Evolutionary conservation across 2,329 filamentous ascomycete genomes (phyloP).

Genomic region (Emericellopsis cladophorae): DNA sequence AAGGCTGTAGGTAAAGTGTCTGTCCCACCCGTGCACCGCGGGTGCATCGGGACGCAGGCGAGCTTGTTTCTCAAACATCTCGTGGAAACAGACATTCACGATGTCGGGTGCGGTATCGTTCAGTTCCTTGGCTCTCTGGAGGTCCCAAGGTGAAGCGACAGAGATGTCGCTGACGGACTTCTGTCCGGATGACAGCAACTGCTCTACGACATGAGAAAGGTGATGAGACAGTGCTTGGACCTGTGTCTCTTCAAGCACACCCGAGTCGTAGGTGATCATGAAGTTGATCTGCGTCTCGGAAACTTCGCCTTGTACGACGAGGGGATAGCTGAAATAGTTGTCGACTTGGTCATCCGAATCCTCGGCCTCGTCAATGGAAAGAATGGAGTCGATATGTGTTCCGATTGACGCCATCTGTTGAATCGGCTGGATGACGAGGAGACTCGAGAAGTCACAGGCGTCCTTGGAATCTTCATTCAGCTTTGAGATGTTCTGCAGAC

Average conservation of each 20-base stretch:
- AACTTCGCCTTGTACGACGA: conserved; percentile 2
- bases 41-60: neutral
- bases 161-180: neutral
- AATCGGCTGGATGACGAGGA: conserved; percentile 7
- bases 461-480: conserved; percentile 3
- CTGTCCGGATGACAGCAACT: neutral
- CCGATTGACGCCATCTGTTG: neutral
- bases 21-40: conserved; percentile 1
- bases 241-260: neutral
- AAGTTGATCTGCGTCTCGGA: conserved; percentile 1
- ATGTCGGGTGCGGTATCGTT: neutral
- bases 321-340: conserved; percentile 4
- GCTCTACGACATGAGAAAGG: neutral
- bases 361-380: neutral
- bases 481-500: conserved; percentile 9
- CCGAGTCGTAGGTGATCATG: conserved; percentile 3
- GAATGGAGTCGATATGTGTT: neutral
- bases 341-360: neutral
- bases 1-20: conserved; percentile 1
- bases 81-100: neutral
- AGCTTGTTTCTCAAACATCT: conserved; percentile 1
- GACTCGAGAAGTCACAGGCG: conserved; percentile 7
- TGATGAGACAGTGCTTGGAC: neutral
- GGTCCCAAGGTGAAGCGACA: conserved; percentile 1
- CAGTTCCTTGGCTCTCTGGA: neutral